These are phyloP conservation scores for Sporothrix luriei DNA, from an alignment of 2,329 filamentous ascomycete genomes.

Conservation along the genomic window DNA sequence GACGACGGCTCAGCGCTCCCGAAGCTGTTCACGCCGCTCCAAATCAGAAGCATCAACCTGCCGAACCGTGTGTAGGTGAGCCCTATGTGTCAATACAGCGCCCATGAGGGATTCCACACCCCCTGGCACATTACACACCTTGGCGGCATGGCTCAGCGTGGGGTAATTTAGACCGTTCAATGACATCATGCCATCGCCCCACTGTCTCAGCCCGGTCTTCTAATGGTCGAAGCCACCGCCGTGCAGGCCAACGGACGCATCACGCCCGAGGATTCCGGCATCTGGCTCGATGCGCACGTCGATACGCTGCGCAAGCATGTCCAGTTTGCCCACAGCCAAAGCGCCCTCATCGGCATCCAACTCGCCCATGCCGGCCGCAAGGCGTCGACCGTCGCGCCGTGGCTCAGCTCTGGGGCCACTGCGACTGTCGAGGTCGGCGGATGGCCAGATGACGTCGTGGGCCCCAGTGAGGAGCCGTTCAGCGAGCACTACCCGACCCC, in stretches of 20 bases:
- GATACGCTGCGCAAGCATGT: constrained; percentile 23
- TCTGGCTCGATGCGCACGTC: constrained; percentile 47
- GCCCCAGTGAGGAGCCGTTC: constrained; percentile 40
- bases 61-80: constrained; percentile 53
- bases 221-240: background rate
- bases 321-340: constrained; percentile 38
- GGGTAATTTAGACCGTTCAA: constrained; percentile 30
- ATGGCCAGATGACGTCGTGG: constrained; percentile 49
- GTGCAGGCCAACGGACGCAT: constrained; percentile 40
- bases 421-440: constrained; percentile 48
- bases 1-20: background rate
- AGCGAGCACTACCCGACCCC: constrained; percentile 39
- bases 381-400: constrained; percentile 56
- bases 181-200: background rate
- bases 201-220: background rate
- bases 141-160: constrained; percentile 35
- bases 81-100: constrained; percentile 54
- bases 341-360: constrained; percentile 63
- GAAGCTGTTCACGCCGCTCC: constrained; percentile 49
- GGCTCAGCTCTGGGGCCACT: constrained; percentile 50
- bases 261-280: constrained; percentile 44
- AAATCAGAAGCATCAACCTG: constrained; percentile 39
- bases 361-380: constrained; percentile 69
- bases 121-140: constrained; percentile 50
- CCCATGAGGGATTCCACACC: constrained; percentile 47